Percentiles rank a stretch among this genome's conserved stretches.
Evolutionary conservation across 441 rosid species (phyloP).

Genomic region (Aleurites moluccanus): DNA sequence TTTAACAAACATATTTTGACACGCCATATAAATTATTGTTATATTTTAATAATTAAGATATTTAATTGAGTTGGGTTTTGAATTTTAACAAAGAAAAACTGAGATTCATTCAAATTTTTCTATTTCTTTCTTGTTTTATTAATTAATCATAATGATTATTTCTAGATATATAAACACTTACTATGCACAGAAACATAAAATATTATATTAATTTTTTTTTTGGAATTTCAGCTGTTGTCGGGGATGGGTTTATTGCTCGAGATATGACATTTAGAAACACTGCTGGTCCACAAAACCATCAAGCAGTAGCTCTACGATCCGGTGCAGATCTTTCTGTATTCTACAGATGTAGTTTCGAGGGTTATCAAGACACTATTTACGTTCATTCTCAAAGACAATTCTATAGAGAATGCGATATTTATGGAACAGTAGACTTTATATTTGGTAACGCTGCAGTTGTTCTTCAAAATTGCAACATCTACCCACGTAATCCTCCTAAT

Average conservation of each 20-base stretch:
- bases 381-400: constrained; percentile 67
- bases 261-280: constrained; percentile 71
- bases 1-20: no score
- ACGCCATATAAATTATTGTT: not conserved
- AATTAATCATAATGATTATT: no score
- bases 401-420: constrained; percentile 69
- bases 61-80: not conserved
- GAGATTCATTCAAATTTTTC: not conserved
- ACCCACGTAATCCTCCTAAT: constrained; percentile 52
- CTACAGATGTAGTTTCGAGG: constrained; percentile 66
- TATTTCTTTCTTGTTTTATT: not conserved
- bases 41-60: not conserved
- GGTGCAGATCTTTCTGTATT: constrained; percentile 76
- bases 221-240: constrained; percentile 41
- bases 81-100: not conserved
- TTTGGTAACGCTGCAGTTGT: constrained; percentile 80
- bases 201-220: not conserved
- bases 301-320: constrained; percentile 88
- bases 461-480: constrained; percentile 69
- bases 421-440: constrained; percentile 81
- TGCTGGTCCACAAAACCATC: constrained; percentile 70
- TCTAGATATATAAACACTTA: no score
- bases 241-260: constrained; percentile 64
- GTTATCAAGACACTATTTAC: constrained; percentile 81
- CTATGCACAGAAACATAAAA: no score